Conservation (phyloP, 108 stramenopile genomes). For the Seminavis robusta region DNA sequence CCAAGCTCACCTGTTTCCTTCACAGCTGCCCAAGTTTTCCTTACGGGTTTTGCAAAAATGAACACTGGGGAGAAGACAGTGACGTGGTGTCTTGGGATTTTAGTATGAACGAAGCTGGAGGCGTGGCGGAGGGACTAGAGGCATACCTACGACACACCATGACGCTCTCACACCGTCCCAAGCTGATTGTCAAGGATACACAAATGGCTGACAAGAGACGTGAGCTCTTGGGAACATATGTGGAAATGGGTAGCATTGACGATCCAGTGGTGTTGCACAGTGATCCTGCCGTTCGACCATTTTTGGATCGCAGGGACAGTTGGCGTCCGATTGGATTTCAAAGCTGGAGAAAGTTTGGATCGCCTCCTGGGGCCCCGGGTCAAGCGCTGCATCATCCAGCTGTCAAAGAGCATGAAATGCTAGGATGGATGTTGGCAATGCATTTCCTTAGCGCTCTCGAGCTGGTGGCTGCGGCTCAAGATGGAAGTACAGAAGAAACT, state of each 20-base stretch:
- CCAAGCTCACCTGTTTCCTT: too few species aligned
- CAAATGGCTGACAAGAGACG: constrained; percentile 30
- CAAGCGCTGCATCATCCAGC: constrained; percentile 65
- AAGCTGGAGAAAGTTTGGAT: constrained; percentile 64
- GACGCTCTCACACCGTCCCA: constrained; percentile 26
- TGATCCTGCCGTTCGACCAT: constrained; percentile 39
- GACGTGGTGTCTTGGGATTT: constrained; percentile 79
- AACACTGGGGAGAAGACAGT: constrained; percentile 43
- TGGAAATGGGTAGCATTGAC: constrained; percentile 10
- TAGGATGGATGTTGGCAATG: constrained; percentile 66
- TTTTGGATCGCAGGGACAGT: constrained; percentile 32
- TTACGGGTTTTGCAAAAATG: constrained; percentile 64
- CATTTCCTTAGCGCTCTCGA: constrained; percentile 62
- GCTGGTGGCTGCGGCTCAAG: constrained; percentile 10
- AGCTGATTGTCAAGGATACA: constrained; percentile 67
- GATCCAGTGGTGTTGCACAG: constrained; percentile 50
- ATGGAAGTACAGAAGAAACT: background rate
- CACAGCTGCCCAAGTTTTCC: constrained; percentile 69
- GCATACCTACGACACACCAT: constrained; percentile 50
- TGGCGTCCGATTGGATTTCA: constrained; percentile 51
- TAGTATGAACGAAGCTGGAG: constrained; percentile 66
- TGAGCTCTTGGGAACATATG: constrained; percentile 26
- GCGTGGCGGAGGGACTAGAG: constrained; percentile 50
- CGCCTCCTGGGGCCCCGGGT: constrained; percentile 58
- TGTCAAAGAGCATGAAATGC: constrained; percentile 60